Base-by-base conservation (phyloP, 1,284 basidiomycete genomes). In the Rhodofomes roseus region DNA sequence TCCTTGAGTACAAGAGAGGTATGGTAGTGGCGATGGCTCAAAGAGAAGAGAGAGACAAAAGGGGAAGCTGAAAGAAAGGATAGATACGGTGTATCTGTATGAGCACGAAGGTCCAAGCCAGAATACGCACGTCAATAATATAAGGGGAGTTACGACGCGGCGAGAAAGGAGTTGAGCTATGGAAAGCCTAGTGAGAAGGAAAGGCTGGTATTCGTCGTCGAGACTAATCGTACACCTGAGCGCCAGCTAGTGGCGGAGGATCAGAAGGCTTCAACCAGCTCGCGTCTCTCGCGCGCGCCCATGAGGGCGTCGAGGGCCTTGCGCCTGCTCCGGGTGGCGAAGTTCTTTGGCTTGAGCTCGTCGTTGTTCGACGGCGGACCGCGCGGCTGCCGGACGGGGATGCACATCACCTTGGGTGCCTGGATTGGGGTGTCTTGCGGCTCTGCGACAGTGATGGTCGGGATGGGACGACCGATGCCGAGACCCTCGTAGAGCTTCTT, bases 281-380 rank as follows among this genome's bases (percentile, higher is more conserved):
- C 87, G 64, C 89, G 78, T 68, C 85, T 81, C 76, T 90, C 89
- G 62, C 90, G 83, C 55, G 89, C 87, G 68, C 81, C 86, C 76
- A 91, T 84, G 67, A 92, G 81, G 67, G 83, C 83, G 57, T 87
- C 90, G 54, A 90, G 75, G 31, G 89, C 89, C 77, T 86, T 84
- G 69, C 87, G 82, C 73, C 89, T 81, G 72, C 89, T 87, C 66
- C 91, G 83, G 23, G 85, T 85, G 18, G 93, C 92, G 77, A 95
- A 95, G 76, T 95, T 95, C 80, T 90, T 90, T 52, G 89, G 85
- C n/a, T 88, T 87, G 44, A 95, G 83, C 71, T 95, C 93, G 68
- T 93, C 91, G 60, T 86, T 83, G 70, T 89, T 90, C 27, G 90
- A 90, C 57, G 93, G 93, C 59, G 93, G 93, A 64, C 93, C 93